These are phyloP conservation scores for Diaporthe destruens DNA, from an alignment of 2,329 filamentous ascomycete species.

Conservation along the genomic window DNA sequence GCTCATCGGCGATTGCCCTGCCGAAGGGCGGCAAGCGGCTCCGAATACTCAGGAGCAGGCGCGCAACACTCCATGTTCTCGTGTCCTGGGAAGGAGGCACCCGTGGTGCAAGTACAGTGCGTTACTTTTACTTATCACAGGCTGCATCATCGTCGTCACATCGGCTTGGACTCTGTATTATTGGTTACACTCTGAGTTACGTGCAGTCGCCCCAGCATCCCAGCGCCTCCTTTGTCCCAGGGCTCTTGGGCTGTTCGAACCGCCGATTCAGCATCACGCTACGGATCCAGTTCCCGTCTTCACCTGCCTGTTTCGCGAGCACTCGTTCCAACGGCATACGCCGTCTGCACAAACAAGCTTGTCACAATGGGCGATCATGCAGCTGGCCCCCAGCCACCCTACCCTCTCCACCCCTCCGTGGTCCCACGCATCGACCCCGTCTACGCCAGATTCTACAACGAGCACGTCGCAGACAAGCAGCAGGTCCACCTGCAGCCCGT, in stretches of 20 bases:
- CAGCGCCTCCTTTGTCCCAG: background rate
- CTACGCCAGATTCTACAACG: conserved; percentile 66
- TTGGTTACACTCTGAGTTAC: conserved; percentile 24
- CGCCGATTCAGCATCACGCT: background rate
- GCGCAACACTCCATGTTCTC: background rate
- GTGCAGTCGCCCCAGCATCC: background rate
- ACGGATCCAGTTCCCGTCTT: background rate
- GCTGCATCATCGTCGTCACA: conserved; percentile 6
- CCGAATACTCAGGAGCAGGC: background rate
- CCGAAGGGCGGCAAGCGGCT: conserved; percentile 11
- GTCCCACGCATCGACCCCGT: conserved; percentile 60
- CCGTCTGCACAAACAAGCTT: background rate
- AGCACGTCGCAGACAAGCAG: conserved; percentile 62
- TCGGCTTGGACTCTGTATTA: background rate
- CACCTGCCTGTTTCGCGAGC: background rate
- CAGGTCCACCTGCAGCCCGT: conserved; percentile 69
- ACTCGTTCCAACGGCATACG: background rate
- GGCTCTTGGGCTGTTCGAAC: background rate
- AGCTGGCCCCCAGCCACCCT: conserved; percentile 46
- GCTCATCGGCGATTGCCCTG: conserved; percentile 32
- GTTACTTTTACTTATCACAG: background rate
- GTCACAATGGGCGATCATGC: conserved; percentile 27
- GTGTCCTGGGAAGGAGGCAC: background rate
- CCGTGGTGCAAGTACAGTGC: background rate
- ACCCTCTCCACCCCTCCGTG: conserved; percentile 62